Evolutionary conservation across 768 basidiomycete species (phyloP).

Genomic region (Rhizopogon rudus): DNA sequence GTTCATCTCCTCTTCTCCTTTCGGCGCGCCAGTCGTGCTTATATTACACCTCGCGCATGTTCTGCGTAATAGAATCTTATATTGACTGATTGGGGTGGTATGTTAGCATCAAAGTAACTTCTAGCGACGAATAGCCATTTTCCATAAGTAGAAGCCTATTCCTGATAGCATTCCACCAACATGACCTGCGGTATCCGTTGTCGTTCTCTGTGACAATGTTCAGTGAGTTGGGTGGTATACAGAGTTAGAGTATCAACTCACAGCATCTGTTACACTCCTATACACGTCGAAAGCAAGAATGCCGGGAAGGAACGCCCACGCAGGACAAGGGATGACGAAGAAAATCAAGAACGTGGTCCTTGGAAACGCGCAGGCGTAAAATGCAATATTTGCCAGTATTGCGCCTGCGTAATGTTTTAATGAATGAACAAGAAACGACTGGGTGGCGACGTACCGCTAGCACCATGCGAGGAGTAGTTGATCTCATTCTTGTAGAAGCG

Average conservation of each 20-base stretch:
- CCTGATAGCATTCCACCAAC: conserved; percentile 64
- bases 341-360: conserved; percentile 63
- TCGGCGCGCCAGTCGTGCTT: neutral
- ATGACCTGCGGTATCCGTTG: conserved; percentile 61
- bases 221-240: neutral
- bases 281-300: conserved; percentile 36
- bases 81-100: no score
- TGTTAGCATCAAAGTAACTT: neutral
- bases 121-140: conserved; percentile 23
- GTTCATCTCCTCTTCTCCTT: conserved; percentile 2
- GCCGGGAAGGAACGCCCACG: conserved; percentile 69
- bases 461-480: conserved; percentile 47
- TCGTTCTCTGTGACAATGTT: conserved; percentile 35
- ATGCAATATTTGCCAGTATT: conserved; percentile 63
- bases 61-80: neutral
- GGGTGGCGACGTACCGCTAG: conserved; percentile 54
- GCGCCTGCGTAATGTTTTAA: conserved; percentile 42
- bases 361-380: conserved; percentile 70
- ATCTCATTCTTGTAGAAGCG: conserved; percentile 23
- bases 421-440: conserved; percentile 1
- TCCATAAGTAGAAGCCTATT: conserved; percentile 43
- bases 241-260: conserved; percentile 12
- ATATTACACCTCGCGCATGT: neutral
- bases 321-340: conserved; percentile 74
- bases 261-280: conserved; percentile 30